Percentiles rank a stretch among this genome's conserved stretches.
Conservation (phyloP, 805 yeast species). For the Candida sithepensis region DNA sequence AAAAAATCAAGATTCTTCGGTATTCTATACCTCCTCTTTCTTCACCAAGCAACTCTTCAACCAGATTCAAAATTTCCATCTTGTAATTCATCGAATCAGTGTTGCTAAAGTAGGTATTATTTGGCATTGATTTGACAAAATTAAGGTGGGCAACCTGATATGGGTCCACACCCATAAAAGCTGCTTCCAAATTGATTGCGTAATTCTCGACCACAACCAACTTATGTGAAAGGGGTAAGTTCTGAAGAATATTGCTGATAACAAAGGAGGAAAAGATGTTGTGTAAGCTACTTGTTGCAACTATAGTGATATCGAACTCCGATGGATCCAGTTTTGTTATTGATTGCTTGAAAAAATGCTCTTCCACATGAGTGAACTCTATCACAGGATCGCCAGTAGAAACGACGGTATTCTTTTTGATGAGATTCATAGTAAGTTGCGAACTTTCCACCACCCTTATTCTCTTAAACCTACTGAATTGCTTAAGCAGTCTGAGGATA, state of each 20-base stretch:
- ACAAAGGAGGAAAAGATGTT: neutral
- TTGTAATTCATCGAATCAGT: constrained; percentile 1
- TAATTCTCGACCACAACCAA: neutral
- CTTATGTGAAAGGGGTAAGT: neutral
- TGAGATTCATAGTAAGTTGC: constrained; percentile 6
- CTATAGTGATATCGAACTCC: neutral
- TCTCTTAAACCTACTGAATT: constrained; percentile 2
- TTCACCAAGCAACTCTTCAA: neutral
- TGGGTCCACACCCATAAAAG: neutral
- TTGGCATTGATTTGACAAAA: neutral
- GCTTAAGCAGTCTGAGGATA: constrained; percentile 5
- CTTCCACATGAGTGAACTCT: neutral
- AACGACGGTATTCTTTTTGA: constrained; percentile 1
- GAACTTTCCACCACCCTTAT: constrained; percentile 12
- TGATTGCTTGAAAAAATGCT: neutral
- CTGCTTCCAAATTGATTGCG: neutral
- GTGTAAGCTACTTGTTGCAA: neutral
- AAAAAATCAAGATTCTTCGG: constrained; percentile 7
- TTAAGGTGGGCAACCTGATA: constrained; percentile 1
- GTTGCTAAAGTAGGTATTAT: constrained; percentile 7
- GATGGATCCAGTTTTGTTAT: neutral
- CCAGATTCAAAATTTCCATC: neutral
- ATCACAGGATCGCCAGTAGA: neutral
- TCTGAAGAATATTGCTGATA: neutral
- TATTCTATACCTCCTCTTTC: neutral